Conservation (phyloP, 768 basidiomycete species). For the Collybia nuda region DNA sequence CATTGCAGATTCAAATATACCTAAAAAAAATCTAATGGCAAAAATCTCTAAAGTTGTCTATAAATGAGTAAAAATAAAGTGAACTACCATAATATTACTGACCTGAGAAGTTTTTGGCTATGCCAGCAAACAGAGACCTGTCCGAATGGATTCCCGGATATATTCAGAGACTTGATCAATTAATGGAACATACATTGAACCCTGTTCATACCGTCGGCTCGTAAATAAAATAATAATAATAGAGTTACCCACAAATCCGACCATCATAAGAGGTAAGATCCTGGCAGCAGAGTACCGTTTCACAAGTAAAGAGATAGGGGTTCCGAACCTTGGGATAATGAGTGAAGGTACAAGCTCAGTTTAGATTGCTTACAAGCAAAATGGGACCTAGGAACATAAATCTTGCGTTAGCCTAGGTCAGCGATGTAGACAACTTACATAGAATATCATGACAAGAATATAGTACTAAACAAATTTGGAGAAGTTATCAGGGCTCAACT, state of each 20-base stretch:
- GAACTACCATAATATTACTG: slow-evolving; percentile 1
- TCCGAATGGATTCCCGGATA: not conserved
- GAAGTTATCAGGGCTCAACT: not conserved
- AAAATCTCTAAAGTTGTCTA: slow-evolving; percentile 34
- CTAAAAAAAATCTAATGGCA: slow-evolving; percentile 49
- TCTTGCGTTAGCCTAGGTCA: not conserved
- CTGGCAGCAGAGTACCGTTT: slow-evolving; percentile 47
- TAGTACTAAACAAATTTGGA: slow-evolving; percentile 35
- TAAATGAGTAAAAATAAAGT: not conserved
- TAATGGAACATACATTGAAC: slow-evolving; percentile 33
- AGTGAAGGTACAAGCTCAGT: not conserved
- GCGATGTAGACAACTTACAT: slow-evolving; percentile 23
- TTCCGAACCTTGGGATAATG: slow-evolving; percentile 37
- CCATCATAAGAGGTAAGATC: slow-evolving; percentile 47
- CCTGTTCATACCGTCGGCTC: slow-evolving; percentile 21
- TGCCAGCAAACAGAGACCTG: slow-evolving; percentile 45
- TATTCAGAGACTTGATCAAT: not conserved
- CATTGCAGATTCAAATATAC: slow-evolving; percentile 50
- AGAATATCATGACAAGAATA: slow-evolving; percentile 47
- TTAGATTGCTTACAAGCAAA: slow-evolving; percentile 37
- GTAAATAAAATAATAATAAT: not conserved
- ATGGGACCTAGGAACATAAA: slow-evolving; percentile 33
- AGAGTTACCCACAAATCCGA: slow-evolving; percentile 42
- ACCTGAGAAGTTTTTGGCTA: slow-evolving; percentile 47
- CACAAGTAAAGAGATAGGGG: slow-evolving; percentile 48